Conservation (phyloP, 345 rosid genomes). For the Populus euphratica region DNA sequence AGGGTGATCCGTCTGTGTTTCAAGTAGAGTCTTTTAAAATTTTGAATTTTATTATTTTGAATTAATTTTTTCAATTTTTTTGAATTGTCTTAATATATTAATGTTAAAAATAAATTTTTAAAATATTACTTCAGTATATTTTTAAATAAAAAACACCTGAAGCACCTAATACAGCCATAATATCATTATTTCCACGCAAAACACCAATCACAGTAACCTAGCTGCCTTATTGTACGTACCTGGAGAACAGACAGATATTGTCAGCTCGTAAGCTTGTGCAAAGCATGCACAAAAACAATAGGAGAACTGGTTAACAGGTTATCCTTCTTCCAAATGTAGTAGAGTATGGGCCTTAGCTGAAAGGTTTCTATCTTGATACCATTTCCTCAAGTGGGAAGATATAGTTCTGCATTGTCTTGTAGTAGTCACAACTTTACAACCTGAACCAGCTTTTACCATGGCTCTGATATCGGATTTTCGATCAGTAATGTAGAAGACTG, state of each 20-base stretch:
- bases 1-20: too few species aligned
- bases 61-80: too few species aligned
- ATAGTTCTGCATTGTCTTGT: constrained; percentile 32
- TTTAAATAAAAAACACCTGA: too few species aligned
- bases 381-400: constrained; percentile 43
- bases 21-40: too few species aligned
- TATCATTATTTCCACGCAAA: constrained; percentile 30
- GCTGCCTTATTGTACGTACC: constrained; percentile 50
- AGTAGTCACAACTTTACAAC: constrained; percentile 43
- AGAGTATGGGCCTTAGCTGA: constrained; percentile 35
- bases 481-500: constrained; percentile 52
- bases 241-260: constrained; percentile 18
- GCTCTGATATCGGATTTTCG: constrained; percentile 43
- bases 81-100: too few species aligned
- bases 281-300: not conserved
- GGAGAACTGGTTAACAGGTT: constrained; percentile 5
- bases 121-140: too few species aligned
- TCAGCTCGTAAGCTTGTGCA: constrained; percentile 15
- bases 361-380: constrained; percentile 46
- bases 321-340: constrained; percentile 49
- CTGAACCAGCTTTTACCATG: constrained; percentile 45
- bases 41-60: too few species aligned
- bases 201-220: constrained; percentile 41
- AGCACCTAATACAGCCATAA: too few species aligned
- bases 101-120: too few species aligned